Percentiles rank a stretch among this genome's conserved stretches.
phyloP scores from a whole-genome alignment of 2,329 filamentous ascomycete species.

The Periconia macrospinosa region DNA sequence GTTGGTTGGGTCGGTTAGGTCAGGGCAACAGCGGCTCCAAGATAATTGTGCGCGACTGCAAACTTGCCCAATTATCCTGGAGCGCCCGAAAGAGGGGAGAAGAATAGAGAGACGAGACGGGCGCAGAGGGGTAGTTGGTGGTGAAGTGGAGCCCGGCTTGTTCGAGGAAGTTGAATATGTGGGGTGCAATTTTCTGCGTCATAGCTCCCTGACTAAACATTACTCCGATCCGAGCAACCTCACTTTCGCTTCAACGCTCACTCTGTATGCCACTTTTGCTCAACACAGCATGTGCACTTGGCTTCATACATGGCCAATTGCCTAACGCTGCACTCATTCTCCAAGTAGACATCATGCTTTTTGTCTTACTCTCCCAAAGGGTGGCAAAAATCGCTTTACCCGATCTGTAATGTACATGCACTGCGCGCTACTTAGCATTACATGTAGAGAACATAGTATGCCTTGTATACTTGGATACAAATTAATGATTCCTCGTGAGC shows the following conservation, averaged over 20 bases:
- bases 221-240: neutral
- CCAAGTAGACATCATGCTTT: too few species aligned
- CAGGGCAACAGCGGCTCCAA: constrained; percentile 42
- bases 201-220: neutral
- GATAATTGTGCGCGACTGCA: constrained; percentile 39
- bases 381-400: too few species aligned
- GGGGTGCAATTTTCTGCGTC: constrained; percentile 11
- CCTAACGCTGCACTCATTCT: too few species aligned
- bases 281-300: too few species aligned
- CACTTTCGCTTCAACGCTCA: neutral
- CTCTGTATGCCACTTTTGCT: neutral
- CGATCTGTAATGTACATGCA: too few species aligned
- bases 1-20: neutral
- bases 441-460: too few species aligned
- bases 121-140: neutral
- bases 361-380: too few species aligned
- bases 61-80: constrained; percentile 45
- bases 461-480: too few species aligned
- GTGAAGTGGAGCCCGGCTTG: constrained; percentile 7
- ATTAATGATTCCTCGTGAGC: too few species aligned
- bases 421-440: too few species aligned
- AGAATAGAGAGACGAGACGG: constrained; percentile 13
- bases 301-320: too few species aligned
- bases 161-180: constrained; percentile 10
- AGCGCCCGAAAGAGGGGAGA: constrained; percentile 32